Base-by-base conservation (phyloP, 2,329 filamentous ascomycete species). In the Phialocephala subalpina region DNA sequence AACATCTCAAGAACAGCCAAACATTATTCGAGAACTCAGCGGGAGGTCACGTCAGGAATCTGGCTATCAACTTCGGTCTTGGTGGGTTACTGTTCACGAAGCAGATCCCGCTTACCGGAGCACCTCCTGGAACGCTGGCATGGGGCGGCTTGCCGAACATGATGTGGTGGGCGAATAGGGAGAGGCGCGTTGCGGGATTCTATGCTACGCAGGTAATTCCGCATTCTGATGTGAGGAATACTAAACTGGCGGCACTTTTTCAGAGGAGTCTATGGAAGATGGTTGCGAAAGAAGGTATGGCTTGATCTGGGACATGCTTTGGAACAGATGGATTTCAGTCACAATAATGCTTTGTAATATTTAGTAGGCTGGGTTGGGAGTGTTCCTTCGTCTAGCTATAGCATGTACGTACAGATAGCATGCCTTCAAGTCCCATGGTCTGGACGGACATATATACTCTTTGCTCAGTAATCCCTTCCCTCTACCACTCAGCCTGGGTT, bases 131-230 rank as follows among this genome's bases (percentile, higher is more conserved):
- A 0, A 79, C 79, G 6, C 36, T 83, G 70, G 74, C 73, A 18
- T 84, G 82, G 82, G 76, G 78, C 52, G 82, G 82, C 0, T 74
- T 82, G 63, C 74, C 79, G 16, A 85, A 85, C 72, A 70, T 81
- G 12, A 78, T 79, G 29, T 85, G 82, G 82, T 78, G 78, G 60
- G 72, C 82, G 70, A 76, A 78, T 72, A 65, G 78, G 1, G 69
- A 78, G 29, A 75, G 77, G 3, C 81, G 79, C 1, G 25, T 84
- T 16, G 79, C 75, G 56, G 74, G 78, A 18, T 70, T 80, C 4
- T 82, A 82, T 70, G 80, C 77, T 0, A 79, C 78, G 58, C 81
- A 83, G 70, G 71, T 82, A 2, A 58, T 80, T 57, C 82, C 82
- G 22, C 45, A 49, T 11, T 49, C 45, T 25, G 45, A 49, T 49